phyloP scores from a whole-genome alignment of 495 filamentous ascomycete genomes.

The Tuber aestivum region DNA sequence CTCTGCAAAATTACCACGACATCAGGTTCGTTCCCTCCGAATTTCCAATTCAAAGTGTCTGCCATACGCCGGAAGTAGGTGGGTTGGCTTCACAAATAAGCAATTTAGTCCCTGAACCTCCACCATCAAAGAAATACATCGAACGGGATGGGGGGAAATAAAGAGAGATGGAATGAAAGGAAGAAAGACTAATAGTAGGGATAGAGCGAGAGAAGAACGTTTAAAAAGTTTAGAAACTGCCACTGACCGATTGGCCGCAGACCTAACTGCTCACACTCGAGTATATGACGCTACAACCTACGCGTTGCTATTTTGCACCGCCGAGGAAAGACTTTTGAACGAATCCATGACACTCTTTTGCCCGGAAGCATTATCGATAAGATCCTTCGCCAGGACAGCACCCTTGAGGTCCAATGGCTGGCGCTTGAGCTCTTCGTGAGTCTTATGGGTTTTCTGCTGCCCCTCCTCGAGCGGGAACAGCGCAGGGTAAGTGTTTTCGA shows the following conservation, averaged over 20 bases:
- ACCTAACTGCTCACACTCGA: slow-evolving; percentile 4
- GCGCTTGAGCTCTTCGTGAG: slow-evolving; percentile 11
- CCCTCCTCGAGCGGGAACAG: not conserved
- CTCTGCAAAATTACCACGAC: not conserved
- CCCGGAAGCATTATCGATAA: slow-evolving; percentile 24
- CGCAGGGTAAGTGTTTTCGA: not conserved
- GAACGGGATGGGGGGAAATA: not conserved
- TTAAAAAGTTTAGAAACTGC: not conserved
- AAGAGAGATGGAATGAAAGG: not conserved
- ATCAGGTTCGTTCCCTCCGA: not conserved
- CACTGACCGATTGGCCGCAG: slow-evolving; percentile 9
- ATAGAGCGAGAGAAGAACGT: not conserved
- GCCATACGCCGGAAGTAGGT: not conserved
- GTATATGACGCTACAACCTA: slow-evolving; percentile 8
- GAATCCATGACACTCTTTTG: slow-evolving; percentile 27
- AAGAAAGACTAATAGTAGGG: not conserved
- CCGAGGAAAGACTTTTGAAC: slow-evolving; percentile 17
- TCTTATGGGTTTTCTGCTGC: not conserved
- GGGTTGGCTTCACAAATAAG: not conserved
- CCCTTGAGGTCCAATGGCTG: slow-evolving; percentile 2
- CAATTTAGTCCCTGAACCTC: not conserved
- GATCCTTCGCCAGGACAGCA: slow-evolving; percentile 24
- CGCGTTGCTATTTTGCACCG: slow-evolving; percentile 12
- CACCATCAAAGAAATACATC: not conserved
- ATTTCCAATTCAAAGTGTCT: not conserved